phyloP scores from a whole-genome alignment of 2,329 filamentous ascomycete species.

The Fusarium sp. region DNA sequence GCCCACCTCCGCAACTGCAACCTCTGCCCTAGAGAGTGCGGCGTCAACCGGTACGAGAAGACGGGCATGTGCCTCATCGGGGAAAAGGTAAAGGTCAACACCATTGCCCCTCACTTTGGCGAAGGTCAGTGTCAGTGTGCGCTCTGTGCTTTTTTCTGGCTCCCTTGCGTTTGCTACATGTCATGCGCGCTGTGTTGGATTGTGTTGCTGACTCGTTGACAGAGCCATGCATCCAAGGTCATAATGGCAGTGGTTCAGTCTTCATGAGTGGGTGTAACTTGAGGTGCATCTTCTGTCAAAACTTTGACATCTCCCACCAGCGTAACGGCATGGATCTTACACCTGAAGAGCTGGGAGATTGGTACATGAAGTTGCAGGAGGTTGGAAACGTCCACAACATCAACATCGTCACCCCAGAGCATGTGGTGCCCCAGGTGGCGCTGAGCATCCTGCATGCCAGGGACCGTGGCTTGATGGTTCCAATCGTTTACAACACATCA shows the following conservation, averaged over 20 bases:
- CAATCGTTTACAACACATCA: slow-evolving; percentile 88
- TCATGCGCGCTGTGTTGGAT: not conserved
- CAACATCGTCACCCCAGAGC: slow-evolving; percentile 88
- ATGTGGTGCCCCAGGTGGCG: slow-evolving; percentile 86
- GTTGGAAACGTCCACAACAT: slow-evolving; percentile 89
- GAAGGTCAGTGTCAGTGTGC: slow-evolving; percentile 67
- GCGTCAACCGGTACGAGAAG: slow-evolving; percentile 83
- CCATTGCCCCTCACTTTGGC: slow-evolving; percentile 87
- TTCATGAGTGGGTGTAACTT: slow-evolving; percentile 84
- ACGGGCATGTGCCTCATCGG: slow-evolving; percentile 85
- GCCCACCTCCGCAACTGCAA: slow-evolving; percentile 84
- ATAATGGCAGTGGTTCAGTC: slow-evolving; percentile 82
- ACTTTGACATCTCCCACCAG: slow-evolving; percentile 85
- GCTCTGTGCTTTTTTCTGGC: slow-evolving; percentile 8
- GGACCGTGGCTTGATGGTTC: slow-evolving; percentile 75
- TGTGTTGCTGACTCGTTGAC: not conserved
- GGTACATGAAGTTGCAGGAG: slow-evolving; percentile 86
- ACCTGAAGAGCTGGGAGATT: slow-evolving; percentile 81
- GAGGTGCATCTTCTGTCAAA: slow-evolving; percentile 83
- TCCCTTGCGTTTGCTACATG: slow-evolving; percentile 16
- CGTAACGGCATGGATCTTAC: slow-evolving; percentile 84
- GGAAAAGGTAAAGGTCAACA: slow-evolving; percentile 81
- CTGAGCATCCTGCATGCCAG: slow-evolving; percentile 80
- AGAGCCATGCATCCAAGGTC: slow-evolving; percentile 86
- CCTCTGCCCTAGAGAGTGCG: slow-evolving; percentile 80